phyloP scores from a whole-genome alignment of 2,329 filamentous ascomycete species.

The Chaetomium sp. region DNA sequence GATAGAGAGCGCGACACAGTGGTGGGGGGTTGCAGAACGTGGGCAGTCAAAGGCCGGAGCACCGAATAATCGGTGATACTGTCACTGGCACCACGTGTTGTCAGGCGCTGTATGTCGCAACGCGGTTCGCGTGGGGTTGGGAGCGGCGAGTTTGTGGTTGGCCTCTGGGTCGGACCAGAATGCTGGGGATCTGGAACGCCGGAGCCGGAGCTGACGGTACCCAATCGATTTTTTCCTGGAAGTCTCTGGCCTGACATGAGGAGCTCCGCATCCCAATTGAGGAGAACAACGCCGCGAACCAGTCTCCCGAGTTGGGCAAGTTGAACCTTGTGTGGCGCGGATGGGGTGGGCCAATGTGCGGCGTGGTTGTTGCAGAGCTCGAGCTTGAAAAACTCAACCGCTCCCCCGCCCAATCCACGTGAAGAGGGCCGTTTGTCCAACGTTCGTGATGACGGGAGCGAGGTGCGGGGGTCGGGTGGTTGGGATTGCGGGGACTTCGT shows the following conservation, averaged over 20 bases:
- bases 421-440: not conserved
- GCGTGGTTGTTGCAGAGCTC: not conserved
- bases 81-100: constrained; percentile 40
- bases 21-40: constrained; percentile 18
- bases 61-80: constrained; percentile 26
- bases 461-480: not conserved
- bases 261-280: not conserved
- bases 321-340: constrained; percentile 17
- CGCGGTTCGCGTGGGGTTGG: constrained; percentile 32
- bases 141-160: constrained; percentile 12
- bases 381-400: not conserved
- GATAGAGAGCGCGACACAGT: constrained; percentile 14
- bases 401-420: not conserved
- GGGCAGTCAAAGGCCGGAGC: constrained; percentile 26
- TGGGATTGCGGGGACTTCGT: not conserved
- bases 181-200: constrained; percentile 17
- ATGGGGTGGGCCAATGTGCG: constrained; percentile 18
- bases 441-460: not conserved
- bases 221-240: constrained; percentile 29
- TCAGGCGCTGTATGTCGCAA: constrained; percentile 32
- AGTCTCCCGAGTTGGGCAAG: constrained; percentile 21
- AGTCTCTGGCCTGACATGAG: constrained; percentile 25
- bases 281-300: constrained; percentile 3
- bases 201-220: constrained; percentile 25
- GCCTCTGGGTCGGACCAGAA: constrained; percentile 10